Evolutionary conservation across 306 rosid genomes (phyloP).

Genomic region (Astragalus glycyphyllos): DNA sequence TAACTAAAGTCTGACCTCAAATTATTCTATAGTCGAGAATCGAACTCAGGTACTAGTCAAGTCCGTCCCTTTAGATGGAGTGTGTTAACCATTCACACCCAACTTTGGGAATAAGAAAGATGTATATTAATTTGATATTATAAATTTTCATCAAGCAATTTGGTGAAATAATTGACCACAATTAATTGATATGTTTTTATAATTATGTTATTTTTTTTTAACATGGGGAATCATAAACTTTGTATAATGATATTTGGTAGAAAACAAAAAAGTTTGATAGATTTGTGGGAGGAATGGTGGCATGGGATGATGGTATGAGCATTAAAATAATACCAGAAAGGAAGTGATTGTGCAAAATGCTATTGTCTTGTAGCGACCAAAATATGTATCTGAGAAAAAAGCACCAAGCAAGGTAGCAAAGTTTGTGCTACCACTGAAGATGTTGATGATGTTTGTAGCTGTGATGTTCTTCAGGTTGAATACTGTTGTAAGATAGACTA

Average conservation of each 20-base stretch:
- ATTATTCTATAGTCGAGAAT: no score
- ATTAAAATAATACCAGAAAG: conserved; percentile 61
- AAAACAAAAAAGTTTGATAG: no score
- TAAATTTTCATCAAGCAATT: background rate
- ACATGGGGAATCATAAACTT: background rate
- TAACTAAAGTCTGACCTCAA: no score
- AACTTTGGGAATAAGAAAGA: background rate
- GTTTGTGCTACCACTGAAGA: conserved; percentile 83
- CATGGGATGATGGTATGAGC: background rate
- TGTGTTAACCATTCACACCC: no score
- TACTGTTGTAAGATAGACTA: conserved; percentile 76
- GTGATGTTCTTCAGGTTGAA: conserved; percentile 77
- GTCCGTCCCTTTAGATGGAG: no score
- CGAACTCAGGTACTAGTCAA: no score
- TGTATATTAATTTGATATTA: background rate
- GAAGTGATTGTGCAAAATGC: conserved; percentile 65
- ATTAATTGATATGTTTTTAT: background rate
- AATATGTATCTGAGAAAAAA: conserved; percentile 70
- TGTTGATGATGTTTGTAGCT: conserved; percentile 64
- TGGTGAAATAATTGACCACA: background rate
- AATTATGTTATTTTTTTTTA: background rate
- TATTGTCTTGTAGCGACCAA: conserved; percentile 81
- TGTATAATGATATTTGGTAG: background rate
- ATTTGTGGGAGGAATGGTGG: no score
- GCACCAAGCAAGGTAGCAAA: conserved; percentile 83